Evolutionary conservation across 805 yeast species (phyloP).

Genomic region (Zygosaccharomyces gambellarensis): DNA sequence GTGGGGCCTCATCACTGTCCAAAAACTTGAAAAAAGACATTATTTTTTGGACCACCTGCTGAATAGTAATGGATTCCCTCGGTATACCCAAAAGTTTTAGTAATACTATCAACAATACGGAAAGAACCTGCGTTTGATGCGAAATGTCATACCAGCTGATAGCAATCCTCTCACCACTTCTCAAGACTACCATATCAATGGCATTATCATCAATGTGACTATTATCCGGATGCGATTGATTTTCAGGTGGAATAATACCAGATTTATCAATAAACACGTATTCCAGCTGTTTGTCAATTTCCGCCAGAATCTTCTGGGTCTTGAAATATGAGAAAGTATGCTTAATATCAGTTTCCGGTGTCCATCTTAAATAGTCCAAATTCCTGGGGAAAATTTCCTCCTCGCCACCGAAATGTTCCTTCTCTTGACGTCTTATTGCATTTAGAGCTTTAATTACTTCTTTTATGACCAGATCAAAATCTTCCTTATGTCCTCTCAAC

Average conservation of each 20-base stretch:
- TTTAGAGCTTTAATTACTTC: conserved; percentile 34
- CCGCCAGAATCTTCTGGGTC: conserved; percentile 33
- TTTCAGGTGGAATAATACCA: conserved; percentile 32
- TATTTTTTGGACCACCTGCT: conserved; percentile 32
- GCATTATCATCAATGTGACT: conserved; percentile 34
- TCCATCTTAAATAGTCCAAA: conserved; percentile 29
- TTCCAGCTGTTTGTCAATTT: conserved; percentile 33
- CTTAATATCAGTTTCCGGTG: conserved; percentile 19
- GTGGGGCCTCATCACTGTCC: conserved; percentile 35
- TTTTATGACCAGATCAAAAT: conserved; percentile 34
- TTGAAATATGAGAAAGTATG: conserved; percentile 29
- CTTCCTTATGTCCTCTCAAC: conserved; percentile 36
- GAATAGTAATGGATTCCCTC: conserved; percentile 31
- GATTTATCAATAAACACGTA: conserved; percentile 34
- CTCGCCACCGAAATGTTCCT: conserved; percentile 19
- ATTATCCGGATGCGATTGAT: conserved; percentile 34
- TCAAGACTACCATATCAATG: conserved; percentile 30
- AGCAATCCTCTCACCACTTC: conserved; percentile 29
- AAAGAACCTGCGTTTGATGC: conserved; percentile 36
- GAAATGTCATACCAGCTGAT: conserved; percentile 38
- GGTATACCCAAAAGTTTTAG: conserved; percentile 33
- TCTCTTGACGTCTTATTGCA: conserved; percentile 23
- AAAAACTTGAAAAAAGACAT: conserved; percentile 33
- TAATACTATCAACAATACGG: conserved; percentile 32
- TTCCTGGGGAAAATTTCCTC: conserved; percentile 25